Percentiles rank a stretch among this genome's conserved stretches.
These are phyloP conservation scores for Zalaria sp. DNA, from an alignment of 2,329 filamentous ascomycete genomes.

Conservation along the genomic window DNA sequence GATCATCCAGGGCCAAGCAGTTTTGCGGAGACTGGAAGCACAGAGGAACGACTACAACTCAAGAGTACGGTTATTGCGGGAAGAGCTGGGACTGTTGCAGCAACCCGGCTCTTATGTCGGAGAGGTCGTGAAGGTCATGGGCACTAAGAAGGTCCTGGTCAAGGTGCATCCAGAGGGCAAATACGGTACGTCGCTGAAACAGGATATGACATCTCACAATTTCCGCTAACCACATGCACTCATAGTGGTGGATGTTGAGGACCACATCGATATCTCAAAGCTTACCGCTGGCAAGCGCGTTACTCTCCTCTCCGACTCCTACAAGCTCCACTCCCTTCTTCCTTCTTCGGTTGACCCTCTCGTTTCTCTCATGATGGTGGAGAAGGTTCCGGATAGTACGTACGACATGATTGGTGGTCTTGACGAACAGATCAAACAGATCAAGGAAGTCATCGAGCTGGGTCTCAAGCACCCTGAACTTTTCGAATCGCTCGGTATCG, in stretches of 20 bases:
- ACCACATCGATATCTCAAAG: slow-evolving; percentile 87
- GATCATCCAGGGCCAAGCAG: slow-evolving; percentile 97
- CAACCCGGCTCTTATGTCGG: slow-evolving; percentile 97
- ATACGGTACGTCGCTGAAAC: slow-evolving; percentile 58
- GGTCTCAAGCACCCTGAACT: slow-evolving; percentile 96
- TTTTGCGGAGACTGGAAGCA: slow-evolving; percentile 85
- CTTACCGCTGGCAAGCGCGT: slow-evolving; percentile 96
- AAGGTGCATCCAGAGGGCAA: slow-evolving; percentile 99
- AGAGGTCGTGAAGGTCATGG: slow-evolving; percentile 99
- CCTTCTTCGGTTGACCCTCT: slow-evolving; percentile 96
- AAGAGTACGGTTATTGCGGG: slow-evolving; percentile 79
- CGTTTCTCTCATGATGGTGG: slow-evolving; percentile 99
- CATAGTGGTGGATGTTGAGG: slow-evolving; percentile 85
- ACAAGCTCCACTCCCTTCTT: slow-evolving; percentile 97
- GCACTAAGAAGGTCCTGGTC: slow-evolving; percentile 96
- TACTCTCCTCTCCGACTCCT: slow-evolving; percentile 88
- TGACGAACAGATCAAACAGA: slow-evolving; percentile 99
- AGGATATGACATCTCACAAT: no score
- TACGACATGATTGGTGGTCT: slow-evolving; percentile 99
- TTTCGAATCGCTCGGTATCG: slow-evolving; percentile 97
- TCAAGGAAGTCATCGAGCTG: slow-evolving; percentile 99
- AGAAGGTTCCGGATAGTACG: slow-evolving; percentile 98
- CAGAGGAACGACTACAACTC: slow-evolving; percentile 99
- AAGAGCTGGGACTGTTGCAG: slow-evolving; percentile 90
- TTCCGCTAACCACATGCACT: neutral